Evolutionary conservation across 1,284 basidiomycete species (phyloP), one percentile per base, ranked within the genome.

Genomic region (Phellopilus nigrolimitatus): DNA sequence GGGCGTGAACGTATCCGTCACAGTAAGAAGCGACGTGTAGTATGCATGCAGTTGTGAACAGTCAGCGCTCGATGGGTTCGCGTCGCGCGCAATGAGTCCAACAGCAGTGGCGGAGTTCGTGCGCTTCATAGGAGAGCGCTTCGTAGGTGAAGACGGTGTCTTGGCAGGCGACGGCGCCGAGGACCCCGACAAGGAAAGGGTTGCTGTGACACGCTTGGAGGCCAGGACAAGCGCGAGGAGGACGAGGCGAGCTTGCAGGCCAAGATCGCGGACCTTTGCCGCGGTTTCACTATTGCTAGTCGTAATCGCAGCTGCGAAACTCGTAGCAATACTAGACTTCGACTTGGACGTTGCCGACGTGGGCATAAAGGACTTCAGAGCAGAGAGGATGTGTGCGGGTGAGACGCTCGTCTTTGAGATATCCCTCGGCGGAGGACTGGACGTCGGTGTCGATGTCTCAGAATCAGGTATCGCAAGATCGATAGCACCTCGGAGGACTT

Each of bases 401-500:
- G 78, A 77, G 33, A 89, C 75, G 6, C 67, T 65, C 1, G 75
- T 69, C 0, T 71, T 57, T 0, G 48, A 31, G 74, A 66, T 1
- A 22, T n/a, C 3, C 4, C 21, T 67, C 60, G 25, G 67, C 67
- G 12, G 81, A 58, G 0, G 73, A 68, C 51, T 77, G 71, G 22
- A 67, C 62, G n/a, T 45, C 40, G n/a, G 50, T 27, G 40, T 54
- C 56, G 34, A 47, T 6, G 53, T 40, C 4, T 61, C 57, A 56
- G 42, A 40, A 39, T 37, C 7, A 21, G 70, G 62, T 21, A 76
- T 66, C 0, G 84, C 84, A 21, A 81, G 65, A 57, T 89, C 85
- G 55, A 90, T 86, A 5, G 88, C 85, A 9, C 84, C 78, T 33
- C 88, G 77, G 6, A 89, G 71, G 7, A 89, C 85, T 60, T 88